These are phyloP conservation scores for Chlorociboria aeruginascens DNA, from an alignment of 495 filamentous ascomycete genomes.

Conservation along the genomic window DNA sequence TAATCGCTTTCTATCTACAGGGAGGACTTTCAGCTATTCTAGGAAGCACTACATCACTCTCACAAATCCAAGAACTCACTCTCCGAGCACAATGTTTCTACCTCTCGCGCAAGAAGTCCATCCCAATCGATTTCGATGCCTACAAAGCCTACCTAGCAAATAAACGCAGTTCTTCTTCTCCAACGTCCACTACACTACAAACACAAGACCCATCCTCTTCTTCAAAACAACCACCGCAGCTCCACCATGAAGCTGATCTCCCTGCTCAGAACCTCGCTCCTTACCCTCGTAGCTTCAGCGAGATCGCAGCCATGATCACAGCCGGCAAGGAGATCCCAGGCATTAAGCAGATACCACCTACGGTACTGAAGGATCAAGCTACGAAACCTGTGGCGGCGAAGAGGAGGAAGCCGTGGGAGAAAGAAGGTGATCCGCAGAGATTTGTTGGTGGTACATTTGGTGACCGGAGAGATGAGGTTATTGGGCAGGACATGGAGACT, in stretches of 20 bases:
- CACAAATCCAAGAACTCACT: constrained; percentile 29
- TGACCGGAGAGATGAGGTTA: constrained; percentile 14
- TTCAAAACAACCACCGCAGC: not conserved
- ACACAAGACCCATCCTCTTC: not conserved
- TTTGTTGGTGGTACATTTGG: constrained; percentile 16
- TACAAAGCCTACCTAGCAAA: constrained; percentile 15
- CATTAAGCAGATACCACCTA: constrained; percentile 81
- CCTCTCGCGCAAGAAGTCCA: constrained; percentile 20
- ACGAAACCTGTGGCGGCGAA: constrained; percentile 36
- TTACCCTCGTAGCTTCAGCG: constrained; percentile 78
- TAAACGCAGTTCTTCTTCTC: not conserved
- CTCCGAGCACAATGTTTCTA: constrained; percentile 37
- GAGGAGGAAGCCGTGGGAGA: constrained; percentile 78
- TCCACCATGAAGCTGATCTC: not conserved
- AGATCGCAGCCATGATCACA: constrained; percentile 81
- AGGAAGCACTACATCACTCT: constrained; percentile 26
- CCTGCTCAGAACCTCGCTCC: constrained; percentile 20
- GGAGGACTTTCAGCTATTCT: constrained; percentile 27
- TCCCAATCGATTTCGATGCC: constrained; percentile 17
- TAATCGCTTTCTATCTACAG: constrained; percentile 1
- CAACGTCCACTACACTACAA: not conserved
- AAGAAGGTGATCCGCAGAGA: constrained; percentile 13
- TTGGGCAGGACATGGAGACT: constrained; percentile 10
- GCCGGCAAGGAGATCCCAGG: constrained; percentile 77
- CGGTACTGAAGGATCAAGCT: constrained; percentile 55